Conservation (phyloP, 2,329 filamentous ascomycete genomes). For the Sarocladium kiliense region DNA sequence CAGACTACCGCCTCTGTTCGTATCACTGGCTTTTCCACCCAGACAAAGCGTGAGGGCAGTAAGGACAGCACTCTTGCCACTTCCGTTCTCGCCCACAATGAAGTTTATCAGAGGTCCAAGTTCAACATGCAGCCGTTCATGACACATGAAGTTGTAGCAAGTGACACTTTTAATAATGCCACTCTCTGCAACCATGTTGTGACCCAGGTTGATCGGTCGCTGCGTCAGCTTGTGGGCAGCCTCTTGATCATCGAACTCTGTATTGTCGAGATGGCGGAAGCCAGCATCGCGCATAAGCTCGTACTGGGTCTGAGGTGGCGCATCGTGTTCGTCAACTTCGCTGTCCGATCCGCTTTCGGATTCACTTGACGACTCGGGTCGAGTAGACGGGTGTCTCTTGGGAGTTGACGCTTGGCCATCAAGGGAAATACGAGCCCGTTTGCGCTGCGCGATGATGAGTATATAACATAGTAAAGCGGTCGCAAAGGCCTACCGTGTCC, state of each 20-base stretch:
- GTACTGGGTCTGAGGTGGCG: constrained; percentile 53
- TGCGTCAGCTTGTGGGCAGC: constrained; percentile 60
- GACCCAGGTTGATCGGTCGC: constrained; percentile 41
- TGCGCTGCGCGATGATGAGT: constrained; percentile 23
- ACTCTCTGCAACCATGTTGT: constrained; percentile 73
- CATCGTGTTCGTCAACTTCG: constrained; percentile 25
- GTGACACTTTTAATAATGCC: constrained; percentile 85
- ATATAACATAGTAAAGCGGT: constrained; percentile 7
- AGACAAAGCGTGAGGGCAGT: constrained; percentile 91
- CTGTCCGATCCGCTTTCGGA: constrained; percentile 21
- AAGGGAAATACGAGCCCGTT: constrained; percentile 28
- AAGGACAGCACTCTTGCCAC: constrained; percentile 92
- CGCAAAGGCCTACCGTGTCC: constrained; percentile 28
- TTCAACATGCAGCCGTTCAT: constrained; percentile 71
- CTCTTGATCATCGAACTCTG: constrained; percentile 54
- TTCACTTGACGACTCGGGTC: not conserved
- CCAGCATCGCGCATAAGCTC: constrained; percentile 55
- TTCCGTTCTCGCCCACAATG: constrained; percentile 95
- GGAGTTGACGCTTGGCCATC: constrained; percentile 13
- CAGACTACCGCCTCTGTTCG: constrained; percentile 84
- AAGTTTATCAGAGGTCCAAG: constrained; percentile 97
- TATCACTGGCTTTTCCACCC: constrained; percentile 89
- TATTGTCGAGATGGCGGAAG: constrained; percentile 52
- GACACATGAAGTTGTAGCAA: constrained; percentile 96
- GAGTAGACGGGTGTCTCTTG: constrained; percentile 16